Evolutionary conservation across 257 asterid genomes (phyloP), one percentile per base, ranked within the genome.

Genomic region (Leonotis leonurus): DNA sequence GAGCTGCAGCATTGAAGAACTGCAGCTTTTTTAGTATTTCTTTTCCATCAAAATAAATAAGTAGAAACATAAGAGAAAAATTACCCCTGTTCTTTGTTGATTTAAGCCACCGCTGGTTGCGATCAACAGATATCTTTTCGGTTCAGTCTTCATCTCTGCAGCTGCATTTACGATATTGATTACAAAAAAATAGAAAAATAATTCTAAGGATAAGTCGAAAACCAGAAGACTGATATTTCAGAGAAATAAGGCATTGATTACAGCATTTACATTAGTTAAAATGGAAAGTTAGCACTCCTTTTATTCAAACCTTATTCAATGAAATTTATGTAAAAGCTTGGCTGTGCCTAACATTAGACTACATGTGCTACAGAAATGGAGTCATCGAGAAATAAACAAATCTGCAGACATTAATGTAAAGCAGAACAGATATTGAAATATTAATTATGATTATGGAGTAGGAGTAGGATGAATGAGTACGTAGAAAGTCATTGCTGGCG

Each of bases 31-130:
- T n/a, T n/a, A n/a, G n/a, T n/a, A n/a, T n/a, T n/a, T n/a, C 3
- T 56, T 56, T 37, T 24, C 20, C 3, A 36, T 57, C 6, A 56
- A 3, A 57, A 36, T 17, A 50, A 60, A 60, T 25, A 26, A 27
- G 8, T 8, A 3, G 27, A 62, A 26, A 62, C 51, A 44, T 3
- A 3, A 46, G 5, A 46, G 6, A 46, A 0, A 20, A 46, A 22
- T 54, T 69, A 85, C 96, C 86, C 96, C 95, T 14, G 92, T 85
- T 80, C 96, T 83, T 65, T 88, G 96, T 58, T 88, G 96, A 75
- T 88, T 88, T 56, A 88, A 64, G 36, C 96, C 96, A 62, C 96
- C 96, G 46, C 96, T 88, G 1, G 95, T 83, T 56, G 87, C 88
- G 58, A 88, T 85, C 69, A 85, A 35, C 74, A 88, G 75, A 68